These are phyloP conservation scores for Sugiyamaella sp. DNA, from an alignment of 1,139 yeast species.

Conservation along the genomic window DNA sequence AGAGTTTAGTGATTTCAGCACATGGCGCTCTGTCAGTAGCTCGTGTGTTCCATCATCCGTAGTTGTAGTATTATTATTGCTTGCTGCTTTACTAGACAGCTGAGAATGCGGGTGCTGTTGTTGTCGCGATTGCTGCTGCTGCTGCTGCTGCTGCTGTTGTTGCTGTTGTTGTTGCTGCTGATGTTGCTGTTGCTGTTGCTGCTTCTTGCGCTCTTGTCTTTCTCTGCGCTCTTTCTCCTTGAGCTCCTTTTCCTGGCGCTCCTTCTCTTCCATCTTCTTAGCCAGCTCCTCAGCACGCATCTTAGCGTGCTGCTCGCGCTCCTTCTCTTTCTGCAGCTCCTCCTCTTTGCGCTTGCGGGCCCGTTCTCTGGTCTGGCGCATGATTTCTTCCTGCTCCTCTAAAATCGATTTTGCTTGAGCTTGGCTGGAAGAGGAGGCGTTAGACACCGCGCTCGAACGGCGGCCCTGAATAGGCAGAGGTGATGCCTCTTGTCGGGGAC, in stretches of 20 bases:
- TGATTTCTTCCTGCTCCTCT: constrained; percentile 41
- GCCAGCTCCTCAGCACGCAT: constrained; percentile 40
- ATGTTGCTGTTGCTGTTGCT: constrained; percentile 14
- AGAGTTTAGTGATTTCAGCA: constrained; percentile 26
- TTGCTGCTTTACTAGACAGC: constrained; percentile 10
- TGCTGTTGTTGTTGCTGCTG: not conserved
- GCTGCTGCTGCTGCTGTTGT: not conserved
- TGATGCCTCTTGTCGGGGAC: not conserved
- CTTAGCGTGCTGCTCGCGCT: constrained; percentile 36
- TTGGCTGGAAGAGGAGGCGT: constrained; percentile 5
- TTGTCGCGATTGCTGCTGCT: not conserved
- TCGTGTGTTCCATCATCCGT: constrained; percentile 5
- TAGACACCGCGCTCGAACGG: constrained; percentile 12
- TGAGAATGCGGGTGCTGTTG: not conserved
- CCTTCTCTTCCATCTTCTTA: constrained; percentile 34
- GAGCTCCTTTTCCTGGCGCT: constrained; percentile 24
- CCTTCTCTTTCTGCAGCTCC: constrained; percentile 39
- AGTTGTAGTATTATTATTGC: constrained; percentile 13
- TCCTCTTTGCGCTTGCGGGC: constrained; percentile 44
- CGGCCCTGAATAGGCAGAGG: constrained; percentile 7
- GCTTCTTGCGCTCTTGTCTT: constrained; percentile 17
- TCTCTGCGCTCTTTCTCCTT: constrained; percentile 15
- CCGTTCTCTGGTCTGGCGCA: constrained; percentile 40
- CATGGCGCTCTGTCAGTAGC: constrained; percentile 22
- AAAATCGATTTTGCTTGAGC: constrained; percentile 21